Evolutionary conservation across 1,284 basidiomycete species (phyloP).

Genomic region (Coniophora puteana): DNA sequence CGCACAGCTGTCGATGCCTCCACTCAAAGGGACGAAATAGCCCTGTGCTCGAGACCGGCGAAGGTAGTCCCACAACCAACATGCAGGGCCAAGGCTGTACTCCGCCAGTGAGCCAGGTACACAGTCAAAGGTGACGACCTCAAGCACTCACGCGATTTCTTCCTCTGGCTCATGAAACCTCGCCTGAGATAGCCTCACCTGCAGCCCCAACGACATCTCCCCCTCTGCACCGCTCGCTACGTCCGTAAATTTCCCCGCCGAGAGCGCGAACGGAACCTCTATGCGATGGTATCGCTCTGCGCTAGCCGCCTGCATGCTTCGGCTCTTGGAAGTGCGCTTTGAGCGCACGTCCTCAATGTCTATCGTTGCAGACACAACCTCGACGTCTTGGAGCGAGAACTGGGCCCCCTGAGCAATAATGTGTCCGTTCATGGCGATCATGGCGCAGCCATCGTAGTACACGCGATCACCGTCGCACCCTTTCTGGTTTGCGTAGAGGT

Average conservation of each 20-base stretch:
- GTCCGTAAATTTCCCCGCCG: slow-evolving; percentile 67
- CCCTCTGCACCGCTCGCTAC: slow-evolving; percentile 45
- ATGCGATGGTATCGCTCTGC: slow-evolving; percentile 75
- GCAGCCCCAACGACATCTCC: slow-evolving; percentile 47
- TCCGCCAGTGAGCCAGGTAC: neutral
- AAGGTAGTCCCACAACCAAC: slow-evolving; percentile 99
- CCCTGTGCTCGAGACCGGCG: slow-evolving; percentile 92
- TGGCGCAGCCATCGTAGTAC: slow-evolving; percentile 96
- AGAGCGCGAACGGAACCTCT: slow-evolving; percentile 75
- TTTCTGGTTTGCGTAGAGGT: slow-evolving; percentile 98
- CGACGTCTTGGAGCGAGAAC: slow-evolving; percentile 94
- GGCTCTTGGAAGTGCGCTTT: slow-evolving; percentile 76
- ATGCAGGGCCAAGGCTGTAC: slow-evolving; percentile 87
- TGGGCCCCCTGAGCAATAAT: slow-evolving; percentile 95
- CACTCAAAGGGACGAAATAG: slow-evolving; percentile 94
- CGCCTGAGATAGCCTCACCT: slow-evolving; percentile 50
- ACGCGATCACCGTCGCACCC: slow-evolving; percentile 97
- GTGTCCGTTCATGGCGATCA: slow-evolving; percentile 93
- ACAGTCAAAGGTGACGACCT: neutral
- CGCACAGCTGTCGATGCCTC: slow-evolving; percentile 98
- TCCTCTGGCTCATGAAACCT: slow-evolving; percentile 89
- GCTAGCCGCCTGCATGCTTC: slow-evolving; percentile 87
- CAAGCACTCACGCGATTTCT: slow-evolving; percentile 87
- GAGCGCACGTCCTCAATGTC: slow-evolving; percentile 94
- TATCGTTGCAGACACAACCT: slow-evolving; percentile 92